A percentile compares a stretch with the other conserved stretches of the same genome.
Conservation (phyloP, 2,329 filamentous ascomycete genomes). For the Sclerotinia spermophila region DNA sequence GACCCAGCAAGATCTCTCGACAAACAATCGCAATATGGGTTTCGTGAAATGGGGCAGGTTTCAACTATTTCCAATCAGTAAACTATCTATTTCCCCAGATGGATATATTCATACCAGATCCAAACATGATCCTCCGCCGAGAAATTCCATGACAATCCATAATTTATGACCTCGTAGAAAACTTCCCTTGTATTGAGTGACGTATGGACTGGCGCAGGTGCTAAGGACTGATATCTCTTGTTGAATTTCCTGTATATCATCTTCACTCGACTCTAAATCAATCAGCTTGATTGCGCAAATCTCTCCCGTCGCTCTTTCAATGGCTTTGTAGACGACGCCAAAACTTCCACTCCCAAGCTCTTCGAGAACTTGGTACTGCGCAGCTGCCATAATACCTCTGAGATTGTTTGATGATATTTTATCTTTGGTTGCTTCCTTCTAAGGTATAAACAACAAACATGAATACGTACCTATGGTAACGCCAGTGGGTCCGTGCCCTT, state of each 20-base stretch:
- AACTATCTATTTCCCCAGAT: background rate
- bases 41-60: conserved; percentile 86
- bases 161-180: conserved; percentile 95
- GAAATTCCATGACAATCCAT: conserved; percentile 99
- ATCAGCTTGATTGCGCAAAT: conserved; percentile 99
- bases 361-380: conserved; percentile 90
- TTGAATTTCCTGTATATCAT: conserved; percentile 97
- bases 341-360: conserved; percentile 89
- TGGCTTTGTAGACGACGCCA: conserved; percentile 93
- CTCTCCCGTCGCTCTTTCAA: conserved; percentile 85
- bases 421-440: background rate
- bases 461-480: no score
- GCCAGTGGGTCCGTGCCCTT: no score
- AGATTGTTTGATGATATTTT: background rate
- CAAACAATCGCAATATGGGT: conserved; percentile 91
- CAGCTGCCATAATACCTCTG: conserved; percentile 48
- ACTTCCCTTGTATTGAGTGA: conserved; percentile 94
- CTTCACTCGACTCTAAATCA: conserved; percentile 96
- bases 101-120: conserved; percentile 65
- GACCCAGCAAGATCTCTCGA: conserved; percentile 80
- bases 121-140: conserved; percentile 91
- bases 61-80: conserved; percentile 56
- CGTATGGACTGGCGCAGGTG: conserved; percentile 88
- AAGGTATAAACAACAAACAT: no score
- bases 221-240: conserved; percentile 94